Evolutionary conservation across 139 green algal genomes (phyloP), one percentile per base, ranked within the genome.

Genomic region (Nannochloris sp.): DNA sequence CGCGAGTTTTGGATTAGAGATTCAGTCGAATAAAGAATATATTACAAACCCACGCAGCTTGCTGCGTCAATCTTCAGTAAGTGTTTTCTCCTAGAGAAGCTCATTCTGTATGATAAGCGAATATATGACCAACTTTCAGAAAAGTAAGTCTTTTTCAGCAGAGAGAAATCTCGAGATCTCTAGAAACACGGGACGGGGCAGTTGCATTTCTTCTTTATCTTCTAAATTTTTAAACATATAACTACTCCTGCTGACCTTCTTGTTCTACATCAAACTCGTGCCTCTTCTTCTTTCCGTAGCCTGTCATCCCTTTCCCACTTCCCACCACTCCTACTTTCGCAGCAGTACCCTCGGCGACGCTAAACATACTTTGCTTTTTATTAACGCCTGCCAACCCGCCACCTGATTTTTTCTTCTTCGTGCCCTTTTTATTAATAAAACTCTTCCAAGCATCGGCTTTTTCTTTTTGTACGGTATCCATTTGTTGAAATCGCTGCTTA

Each of bases 401-500:
- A n/a, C n/a, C n/a, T n/a, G n/a, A n/a, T 25, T 46, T 54, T 67
- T 82, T 79, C 47, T 72, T 74, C 62, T 81, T 76, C 23, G 34
- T 61, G 39, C 30, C 46, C 23, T 68, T 68, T 25, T 46, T 54
- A 3, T 37, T 24, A 6, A 59, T 24, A 71, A 77, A 77, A 14
- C 19, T 61, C 44, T 68, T 72, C 70, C 70, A 77, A 14, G 56
- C 47, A 34, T 77, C 64, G 6, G 63, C 64, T 46, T 77, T 77
- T n/a, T 61, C 27, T 53, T 81, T 78, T 6, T 61, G 66, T 54
- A 67, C 60, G 13, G 84, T 24, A 65, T 95, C 88, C 77, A 92
- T 83, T 37, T 87, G 70, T 39, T 84, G 73, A 46, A 94, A 95
- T 3, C 87, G 75, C 37, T 80, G 79, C 67, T 94, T 91, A 54